Percentiles rank a stretch among this genome's conserved stretches.
Conservation (phyloP, 1,139 yeast genomes). For the Lizanozyma gosingica region DNA sequence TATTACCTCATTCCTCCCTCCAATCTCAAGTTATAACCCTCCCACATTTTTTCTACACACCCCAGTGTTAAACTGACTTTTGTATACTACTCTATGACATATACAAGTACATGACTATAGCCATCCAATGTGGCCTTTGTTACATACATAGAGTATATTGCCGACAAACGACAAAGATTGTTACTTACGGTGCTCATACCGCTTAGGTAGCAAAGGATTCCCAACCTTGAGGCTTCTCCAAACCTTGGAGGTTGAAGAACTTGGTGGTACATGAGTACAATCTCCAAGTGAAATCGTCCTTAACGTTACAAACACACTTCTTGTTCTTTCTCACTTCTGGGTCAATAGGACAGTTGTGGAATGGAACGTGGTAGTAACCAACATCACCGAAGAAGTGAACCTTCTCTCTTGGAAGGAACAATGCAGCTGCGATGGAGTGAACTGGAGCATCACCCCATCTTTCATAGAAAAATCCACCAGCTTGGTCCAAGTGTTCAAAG, state of each 20-base stretch:
- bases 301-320: conserved; percentile 66
- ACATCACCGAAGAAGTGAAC: conserved; percentile 76
- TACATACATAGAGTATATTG: too few species aligned
- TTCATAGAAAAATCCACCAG: conserved; percentile 86
- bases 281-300: conserved; percentile 76
- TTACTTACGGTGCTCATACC: too few species aligned
- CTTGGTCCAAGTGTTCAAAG: conserved; percentile 62
- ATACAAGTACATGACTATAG: too few species aligned
- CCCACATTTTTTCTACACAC: background rate
- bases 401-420: conserved; percentile 57
- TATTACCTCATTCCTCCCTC: too few species aligned
- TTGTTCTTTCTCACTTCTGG: conserved; percentile 39
- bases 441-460: conserved; percentile 95
- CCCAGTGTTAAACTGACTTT: too few species aligned
- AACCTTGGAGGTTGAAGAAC: conserved; percentile 54
- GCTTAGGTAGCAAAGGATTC: conserved; percentile 15
- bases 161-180: too few species aligned
- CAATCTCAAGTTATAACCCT: too few species aligned
- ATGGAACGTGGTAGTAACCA: conserved; percentile 76
- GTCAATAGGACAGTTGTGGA: conserved; percentile 70
- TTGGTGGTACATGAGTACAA: conserved; percentile 78
- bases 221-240: conserved; percentile 74
- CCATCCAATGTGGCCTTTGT: too few species aligned
- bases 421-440: conserved; percentile 78
- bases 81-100: too few species aligned